Evolutionary conservation across 2,329 filamentous ascomycete species (phyloP).

Genomic region (Cucurbitaria berberidis): DNA sequence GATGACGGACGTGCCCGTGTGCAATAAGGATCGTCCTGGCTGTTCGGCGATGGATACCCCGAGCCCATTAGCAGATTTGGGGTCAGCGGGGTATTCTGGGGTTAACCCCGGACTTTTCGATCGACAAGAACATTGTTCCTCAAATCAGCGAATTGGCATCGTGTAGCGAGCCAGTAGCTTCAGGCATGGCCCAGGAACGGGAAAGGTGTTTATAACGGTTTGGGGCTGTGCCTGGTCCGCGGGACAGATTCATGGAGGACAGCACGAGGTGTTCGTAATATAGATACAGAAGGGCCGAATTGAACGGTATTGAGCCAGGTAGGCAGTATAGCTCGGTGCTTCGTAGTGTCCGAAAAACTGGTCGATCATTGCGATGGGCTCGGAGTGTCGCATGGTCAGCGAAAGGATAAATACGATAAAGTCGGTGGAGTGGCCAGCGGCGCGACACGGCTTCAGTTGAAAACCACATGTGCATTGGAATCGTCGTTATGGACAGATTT

Average conservation of each 20-base stretch:
- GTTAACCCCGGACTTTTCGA: constrained; percentile 12
- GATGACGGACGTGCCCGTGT: background rate
- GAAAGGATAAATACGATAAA: background rate
- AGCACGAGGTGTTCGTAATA: background rate
- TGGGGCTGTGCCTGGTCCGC: constrained; percentile 4
- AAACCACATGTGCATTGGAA: too few species aligned
- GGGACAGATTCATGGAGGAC: background rate
- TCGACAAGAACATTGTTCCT: constrained; percentile 28
- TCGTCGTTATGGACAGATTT: too few species aligned
- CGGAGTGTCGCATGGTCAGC: background rate
- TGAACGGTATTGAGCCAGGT: background rate
- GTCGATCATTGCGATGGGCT: background rate
- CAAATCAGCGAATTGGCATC: constrained; percentile 22
- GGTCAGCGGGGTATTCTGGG: background rate
- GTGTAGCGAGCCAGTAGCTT: constrained; percentile 8
- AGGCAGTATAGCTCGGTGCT: background rate
- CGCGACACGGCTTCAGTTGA: too few species aligned
- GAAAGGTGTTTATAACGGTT: constrained; percentile 13
- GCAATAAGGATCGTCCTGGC: constrained; percentile 9
- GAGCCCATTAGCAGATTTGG: constrained; percentile 11
- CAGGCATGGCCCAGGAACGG: constrained; percentile 12
- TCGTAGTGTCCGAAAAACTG: background rate
- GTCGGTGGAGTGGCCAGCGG: too few species aligned
- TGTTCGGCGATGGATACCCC: constrained; percentile 24
- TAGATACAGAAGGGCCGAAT: constrained; percentile 11